A percentile compares a stretch with the other conserved stretches of the same genome.
phyloP scores from a whole-genome alignment of 768 basidiomycete genomes.

The Lactarius akahatsu region DNA sequence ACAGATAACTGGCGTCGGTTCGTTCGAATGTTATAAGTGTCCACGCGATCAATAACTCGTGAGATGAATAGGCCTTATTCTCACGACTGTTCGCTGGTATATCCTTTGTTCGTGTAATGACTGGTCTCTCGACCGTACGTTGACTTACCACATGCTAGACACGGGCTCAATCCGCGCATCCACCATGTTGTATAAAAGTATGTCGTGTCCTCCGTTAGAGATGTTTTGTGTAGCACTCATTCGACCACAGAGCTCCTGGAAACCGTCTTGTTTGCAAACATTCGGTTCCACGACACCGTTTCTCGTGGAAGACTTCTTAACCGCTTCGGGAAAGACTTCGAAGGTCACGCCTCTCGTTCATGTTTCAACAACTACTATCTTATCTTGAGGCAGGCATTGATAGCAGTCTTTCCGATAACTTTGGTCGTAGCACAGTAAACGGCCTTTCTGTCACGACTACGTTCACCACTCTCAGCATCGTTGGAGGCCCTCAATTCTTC shows the following conservation, averaged over 20 bases:
- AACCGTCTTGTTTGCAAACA: slow-evolving; percentile 79
- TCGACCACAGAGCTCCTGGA: slow-evolving; percentile 57
- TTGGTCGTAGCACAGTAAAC: slow-evolving; percentile 74
- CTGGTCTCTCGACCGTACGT: slow-evolving; percentile 7
- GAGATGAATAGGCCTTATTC: slow-evolving; percentile 43
- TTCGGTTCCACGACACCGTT: slow-evolving; percentile 92
- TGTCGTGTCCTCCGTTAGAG: neutral
- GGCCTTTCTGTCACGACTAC: slow-evolving; percentile 68
- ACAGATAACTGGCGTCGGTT: slow-evolving; percentile 20
- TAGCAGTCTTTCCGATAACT: slow-evolving; percentile 79
- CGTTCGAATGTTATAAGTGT: neutral
- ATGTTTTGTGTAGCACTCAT: slow-evolving; percentile 14
- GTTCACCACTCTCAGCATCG: slow-evolving; percentile 67
- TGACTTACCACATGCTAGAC: slow-evolving; percentile 41
- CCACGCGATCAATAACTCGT: neutral
- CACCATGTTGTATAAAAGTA: slow-evolving; percentile 69
- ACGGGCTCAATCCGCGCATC: slow-evolving; percentile 82
- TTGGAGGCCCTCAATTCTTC: slow-evolving; percentile 78
- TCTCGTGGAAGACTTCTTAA: slow-evolving; percentile 82
- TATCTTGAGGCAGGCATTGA: slow-evolving; percentile 61
- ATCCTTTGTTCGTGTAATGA: slow-evolving; percentile 60
- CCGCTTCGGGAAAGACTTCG: slow-evolving; percentile 88
- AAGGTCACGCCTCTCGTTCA: slow-evolving; percentile 42
- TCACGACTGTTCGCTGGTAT: slow-evolving; percentile 65
- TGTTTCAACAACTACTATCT: neutral